Base-by-base conservation (phyloP, 1,284 basidiomycete genomes). In the Ceratobasidium sp. region DNA sequence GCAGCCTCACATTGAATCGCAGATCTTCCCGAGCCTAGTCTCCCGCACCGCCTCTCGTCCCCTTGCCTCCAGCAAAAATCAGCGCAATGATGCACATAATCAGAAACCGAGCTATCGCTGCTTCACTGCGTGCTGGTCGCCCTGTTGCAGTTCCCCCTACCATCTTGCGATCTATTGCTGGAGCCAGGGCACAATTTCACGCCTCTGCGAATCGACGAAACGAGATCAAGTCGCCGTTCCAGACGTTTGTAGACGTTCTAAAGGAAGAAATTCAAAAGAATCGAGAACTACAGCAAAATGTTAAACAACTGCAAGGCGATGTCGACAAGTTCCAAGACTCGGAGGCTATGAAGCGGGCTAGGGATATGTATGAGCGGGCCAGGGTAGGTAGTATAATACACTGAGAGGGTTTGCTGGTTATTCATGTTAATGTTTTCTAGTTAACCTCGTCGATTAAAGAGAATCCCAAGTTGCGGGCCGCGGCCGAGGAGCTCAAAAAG, bases 241-340 rank as follows among this genome's bases (percentile, higher is more conserved):
- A 93, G 79, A 96, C 93, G 1, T 99, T 99, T 74, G 94, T 98
- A 17, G 93, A 98, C 52, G 95, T 96, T 25, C 84, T 99, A 67
- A 87, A 86, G 74, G 94, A 97, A 70, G 96, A 99, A 80, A 82
- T 99, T 55, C 84, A 87, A 77, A 98, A 98, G 84, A 96, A 94
- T 78, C 84, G 94, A 74, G 96, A 96, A 77, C 84, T 97, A 69
- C 94, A 97, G 81, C 94, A 98, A 58, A 97, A 96, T 80, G 91
- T 98, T 70, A 95, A 94, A 81, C 94, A 97, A 80, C 85, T 99
- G 34, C 93, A 96, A 80, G 97, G 97, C 74, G 94, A 98, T 78
- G 96, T 97, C 42, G 93, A 94, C 81, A 98, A 98, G 81, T 81
- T 98, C 62, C 96, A 97, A 81, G 96, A 99, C 78, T 93, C 91